phyloP scores from a whole-genome alignment of 2,329 filamentous ascomycete species.

The Biscogniauxia sp. region DNA sequence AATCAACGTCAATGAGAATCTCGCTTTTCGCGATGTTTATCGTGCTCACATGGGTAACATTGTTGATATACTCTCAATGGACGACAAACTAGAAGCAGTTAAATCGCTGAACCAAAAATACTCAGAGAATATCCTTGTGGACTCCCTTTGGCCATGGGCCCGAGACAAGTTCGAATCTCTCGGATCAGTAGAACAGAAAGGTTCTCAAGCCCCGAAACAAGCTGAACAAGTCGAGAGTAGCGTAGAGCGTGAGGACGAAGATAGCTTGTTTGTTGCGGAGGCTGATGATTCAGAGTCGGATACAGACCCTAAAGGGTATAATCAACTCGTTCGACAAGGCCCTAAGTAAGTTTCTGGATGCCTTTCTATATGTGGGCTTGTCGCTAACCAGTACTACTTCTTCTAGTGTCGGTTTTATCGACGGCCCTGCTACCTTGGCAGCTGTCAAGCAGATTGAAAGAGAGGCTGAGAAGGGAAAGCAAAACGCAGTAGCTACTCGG shows the following conservation, averaged over 20 bases:
- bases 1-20: conserved; percentile 9
- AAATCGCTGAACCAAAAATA: conserved; percentile 11
- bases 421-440: conserved; percentile 18
- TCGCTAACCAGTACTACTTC: conserved; percentile 8
- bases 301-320: conserved; percentile 19
- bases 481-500: conserved; percentile 11
- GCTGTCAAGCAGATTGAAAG: conserved; percentile 21
- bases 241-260: too few relatives aligned
- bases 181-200: neutral
- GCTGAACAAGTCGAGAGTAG: neutral
- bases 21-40: conserved; percentile 3
- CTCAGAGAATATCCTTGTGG: conserved; percentile 15
- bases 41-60: conserved; percentile 14
- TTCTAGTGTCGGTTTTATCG: conserved; percentile 26
- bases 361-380: neutral
- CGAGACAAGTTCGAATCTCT: conserved; percentile 14
- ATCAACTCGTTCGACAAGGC: conserved; percentile 18
- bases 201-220: neutral
- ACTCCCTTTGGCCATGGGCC: conserved; percentile 23
- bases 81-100: conserved; percentile 2
- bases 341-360: conserved; percentile 15
- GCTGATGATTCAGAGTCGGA: conserved; percentile 17
- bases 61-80: conserved; percentile 6
- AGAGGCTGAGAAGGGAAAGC: conserved; percentile 8
- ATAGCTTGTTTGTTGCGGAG: conserved; percentile 7